These are phyloP conservation scores for Dendrothele bispora DNA, from an alignment of 768 basidiomycete genomes.

Conservation along the genomic window DNA sequence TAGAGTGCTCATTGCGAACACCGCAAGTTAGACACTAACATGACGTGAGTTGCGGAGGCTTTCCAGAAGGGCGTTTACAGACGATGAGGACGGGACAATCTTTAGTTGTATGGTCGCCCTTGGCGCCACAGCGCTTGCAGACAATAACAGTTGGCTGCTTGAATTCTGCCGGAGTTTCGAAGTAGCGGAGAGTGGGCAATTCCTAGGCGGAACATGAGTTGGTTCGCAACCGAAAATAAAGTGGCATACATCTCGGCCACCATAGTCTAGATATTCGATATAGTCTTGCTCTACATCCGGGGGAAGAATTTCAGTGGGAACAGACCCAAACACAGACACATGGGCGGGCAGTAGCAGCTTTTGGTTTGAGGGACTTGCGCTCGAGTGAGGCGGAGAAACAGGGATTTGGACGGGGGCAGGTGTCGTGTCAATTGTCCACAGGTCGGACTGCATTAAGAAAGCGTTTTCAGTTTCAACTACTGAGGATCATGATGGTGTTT, in stretches of 20 bases:
- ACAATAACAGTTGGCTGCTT: slow-evolving; percentile 49
- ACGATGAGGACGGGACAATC: slow-evolving; percentile 78
- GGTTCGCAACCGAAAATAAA: background rate
- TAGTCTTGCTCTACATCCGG: slow-evolving; percentile 57
- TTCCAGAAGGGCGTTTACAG: slow-evolving; percentile 22
- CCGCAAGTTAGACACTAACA: slow-evolving; percentile 79
- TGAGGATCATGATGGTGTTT: too few species aligned
- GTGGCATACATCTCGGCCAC: slow-evolving; percentile 53
- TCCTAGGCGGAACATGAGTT: slow-evolving; percentile 33
- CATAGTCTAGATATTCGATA: slow-evolving; percentile 79
- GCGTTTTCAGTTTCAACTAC: too few species aligned
- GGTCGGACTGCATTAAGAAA: too few species aligned
- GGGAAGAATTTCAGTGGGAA: slow-evolving; percentile 46
- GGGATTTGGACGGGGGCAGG: slow-evolving; percentile 36
- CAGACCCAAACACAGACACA: slow-evolving; percentile 55
- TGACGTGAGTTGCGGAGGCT: slow-evolving; percentile 2
- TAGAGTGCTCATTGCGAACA: slow-evolving; percentile 75
- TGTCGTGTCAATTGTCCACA: slow-evolving; percentile 50
- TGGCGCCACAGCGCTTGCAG: slow-evolving; percentile 78
- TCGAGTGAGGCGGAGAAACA: slow-evolving; percentile 10
- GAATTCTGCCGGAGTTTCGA: slow-evolving; percentile 47
- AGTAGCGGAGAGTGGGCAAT: slow-evolving; percentile 59
- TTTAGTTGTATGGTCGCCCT: slow-evolving; percentile 65
- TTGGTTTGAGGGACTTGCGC: background rate
- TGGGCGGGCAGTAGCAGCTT: slow-evolving; percentile 65